Evolutionary conservation across 2,329 filamentous ascomycete species (phyloP), one percentile per base, ranked within the genome.

Genomic region (Ceratocystis huliohia): DNA sequence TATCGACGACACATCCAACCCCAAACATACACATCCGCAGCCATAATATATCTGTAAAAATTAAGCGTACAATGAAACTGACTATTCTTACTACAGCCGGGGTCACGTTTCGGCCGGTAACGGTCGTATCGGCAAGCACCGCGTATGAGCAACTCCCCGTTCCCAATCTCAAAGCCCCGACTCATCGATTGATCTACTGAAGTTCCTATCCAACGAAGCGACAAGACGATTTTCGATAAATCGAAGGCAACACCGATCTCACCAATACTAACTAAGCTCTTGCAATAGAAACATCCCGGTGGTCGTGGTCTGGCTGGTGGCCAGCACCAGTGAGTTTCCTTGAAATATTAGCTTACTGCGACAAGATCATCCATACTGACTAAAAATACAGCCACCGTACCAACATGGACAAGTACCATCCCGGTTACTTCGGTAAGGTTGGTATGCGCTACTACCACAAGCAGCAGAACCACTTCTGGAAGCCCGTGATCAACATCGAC

Each of bases 381-480:
- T 25, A 20, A 22, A 22, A 41, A 30, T 37, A 37, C 62, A 69
- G 69, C 63, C 66, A 68, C 64, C 66, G 66, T 61, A 68, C 66
- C 66, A 68, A 68, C 66, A 64, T 68, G 53, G 68, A 70, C 75
- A 85, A 93, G 82, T 91, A 93, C 87, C 90, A 96, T 78, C 91
- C 93, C 70, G 94, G 94, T 91, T 97, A 97, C 89, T 97, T 96
- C 81, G 91, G 91, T 82, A 96, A 96, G 84, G 89, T 93, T 74
- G 88, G 89, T 82, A 93, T 93, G 89, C 84, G 89, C 76, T 88
- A 93, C 83, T 96, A 96, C 89, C 93, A 97, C 86, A 92, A 94
- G 82, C 87, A 90, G 77, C 84, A 87, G 76, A 93, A 93, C 84
- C 88, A 95, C 78, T 91, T 93, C 85, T 99, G 93, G 94, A 96